Evolutionary conservation across 164 flowering plant genomes (phyloP).

Genomic region (Macadamia tetraphylla): DNA sequence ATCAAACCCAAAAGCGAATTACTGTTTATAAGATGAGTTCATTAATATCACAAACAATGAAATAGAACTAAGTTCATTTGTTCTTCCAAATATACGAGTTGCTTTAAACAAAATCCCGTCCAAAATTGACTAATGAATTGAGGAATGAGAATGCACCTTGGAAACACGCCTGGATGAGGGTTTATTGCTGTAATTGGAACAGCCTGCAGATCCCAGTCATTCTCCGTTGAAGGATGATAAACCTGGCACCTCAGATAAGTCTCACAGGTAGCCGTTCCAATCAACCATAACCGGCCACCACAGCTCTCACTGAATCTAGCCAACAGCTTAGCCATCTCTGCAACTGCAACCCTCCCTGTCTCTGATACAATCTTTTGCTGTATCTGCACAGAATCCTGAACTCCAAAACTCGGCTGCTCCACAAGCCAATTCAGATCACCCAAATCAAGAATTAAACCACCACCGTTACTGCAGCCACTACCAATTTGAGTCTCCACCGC

Average conservation of each 20-base stretch:
- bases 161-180: conserved; percentile 55
- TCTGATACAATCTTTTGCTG: conserved; percentile 49
- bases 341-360: conserved; percentile 46
- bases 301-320: conserved; percentile 34
- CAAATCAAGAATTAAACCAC: conserved; percentile 15
- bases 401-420: conserved; percentile 50
- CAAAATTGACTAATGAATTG: background rate
- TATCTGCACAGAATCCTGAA: conserved; percentile 19
- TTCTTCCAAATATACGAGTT: no score
- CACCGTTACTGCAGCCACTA: background rate
- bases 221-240: conserved; percentile 82
- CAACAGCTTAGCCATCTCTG: conserved; percentile 70
- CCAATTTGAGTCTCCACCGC: background rate
- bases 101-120: background rate
- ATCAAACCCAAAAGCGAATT: background rate
- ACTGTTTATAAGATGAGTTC: background rate
- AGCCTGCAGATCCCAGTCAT: conserved; percentile 94
- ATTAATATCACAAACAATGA: no score
- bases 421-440: conserved; percentile 94
- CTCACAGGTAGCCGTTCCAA: conserved; percentile 94
- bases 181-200: conserved; percentile 69
- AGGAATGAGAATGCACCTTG: conserved; percentile 45
- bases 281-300: conserved; percentile 51
- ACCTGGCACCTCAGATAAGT: conserved; percentile 92
- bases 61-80: background rate